Evolutionary conservation across 2,329 filamentous ascomycete genomes (phyloP), one percentile per base, ranked within the genome.

Genomic region (Pseudogymnoascus sp.): DNA sequence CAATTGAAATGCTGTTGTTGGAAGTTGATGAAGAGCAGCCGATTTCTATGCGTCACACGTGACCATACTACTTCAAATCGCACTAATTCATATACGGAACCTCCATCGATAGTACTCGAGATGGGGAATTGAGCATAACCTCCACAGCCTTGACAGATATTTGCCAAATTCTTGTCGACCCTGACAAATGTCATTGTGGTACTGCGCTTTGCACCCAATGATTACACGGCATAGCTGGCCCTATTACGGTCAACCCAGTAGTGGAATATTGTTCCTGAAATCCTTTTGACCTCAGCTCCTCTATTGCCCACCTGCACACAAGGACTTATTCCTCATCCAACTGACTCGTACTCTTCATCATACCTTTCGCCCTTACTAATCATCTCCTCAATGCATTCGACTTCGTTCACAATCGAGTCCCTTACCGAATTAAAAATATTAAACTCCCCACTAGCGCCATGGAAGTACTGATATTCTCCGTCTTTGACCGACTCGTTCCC

Each of bases 311-410:
- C 25, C 42, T n/a, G 12, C n/a, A 48, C 21, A 10, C 42, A 12
- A 2, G 27, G 7, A 36, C 27, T n/a, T 27, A 48, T 29, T 48
- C 8, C 42, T 48, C 10, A 12, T 21, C n/a, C 21, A 48, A 27
- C 42, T 27, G 10, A 44, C 10, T 27, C 35, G 31, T 62, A 21
- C 21, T 21, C 60, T 10, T 35, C 29, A 12, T 60, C 21, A 27
- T 21, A 31, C 51, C 12, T 25, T n/a, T 13, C n/a, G 25, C 21
- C 51, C 13, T 31, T 12, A n/a, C 60, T 13, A 27, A 39, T 35
- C 51, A 38, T 64, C 35, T 12, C 48, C 38, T 65, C 64, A 17
- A 65, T 63, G 5, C 63, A 58, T 33, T 64, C 61, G 2, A 65
- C 64, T 5, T 61, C 39, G 29, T 36, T 38, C 10, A 61, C 64